Evolutionary conservation across 805 yeast genomes (phyloP), one percentile per base, ranked within the genome.

Genomic region (Starmerella kuoi): DNA sequence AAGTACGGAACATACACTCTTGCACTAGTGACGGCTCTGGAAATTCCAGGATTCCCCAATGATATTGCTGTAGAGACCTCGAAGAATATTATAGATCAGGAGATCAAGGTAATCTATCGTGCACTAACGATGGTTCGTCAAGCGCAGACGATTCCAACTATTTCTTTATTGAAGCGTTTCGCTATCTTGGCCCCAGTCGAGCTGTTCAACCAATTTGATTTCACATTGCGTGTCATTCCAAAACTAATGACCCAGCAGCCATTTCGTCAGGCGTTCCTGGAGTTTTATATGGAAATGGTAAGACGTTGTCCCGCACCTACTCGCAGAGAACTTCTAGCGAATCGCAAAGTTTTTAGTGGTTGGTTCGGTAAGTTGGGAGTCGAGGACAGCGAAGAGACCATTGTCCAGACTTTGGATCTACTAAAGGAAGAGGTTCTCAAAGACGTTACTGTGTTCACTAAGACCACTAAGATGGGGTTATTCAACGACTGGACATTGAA

Each of bases 401-500:
- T 77, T 11, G 42, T 43, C 0, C 40, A 55, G 19, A 63, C 78
- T 0, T 42, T 83, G 2, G 56, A 59, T 0, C 66, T 74, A 21
- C 62, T 84, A 44, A 72, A 67, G 15, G 55, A 61, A 1, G 62
- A 64, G 19, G 69, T 87, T 2, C 54, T 84, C 27, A 57, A 62
- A 22, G 96, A 87, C 50, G 54, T 64, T 2, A 61, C 70, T 11
- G 32, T 40, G 2, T 79, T 76, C 56, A 74, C 74, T 50, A 78
- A 76, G 53, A 65, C 77, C 46, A 72, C 85, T 0, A 87, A 86
- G 57, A 72, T 84, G 46, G 74, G 75, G 46, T 70, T 86, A 14
- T 70, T 88, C 54, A 84, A 83, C 52, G 96, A 87, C 55, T 73
- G 80, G 67, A 73, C 78, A 19, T 55, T 85, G 44, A 67, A 69